A percentile compares a stretch with the other conserved stretches of the same genome.
Evolutionary conservation across 352 stramenopile species (phyloP).

Genomic region (Pythium scleroteichum): DNA sequence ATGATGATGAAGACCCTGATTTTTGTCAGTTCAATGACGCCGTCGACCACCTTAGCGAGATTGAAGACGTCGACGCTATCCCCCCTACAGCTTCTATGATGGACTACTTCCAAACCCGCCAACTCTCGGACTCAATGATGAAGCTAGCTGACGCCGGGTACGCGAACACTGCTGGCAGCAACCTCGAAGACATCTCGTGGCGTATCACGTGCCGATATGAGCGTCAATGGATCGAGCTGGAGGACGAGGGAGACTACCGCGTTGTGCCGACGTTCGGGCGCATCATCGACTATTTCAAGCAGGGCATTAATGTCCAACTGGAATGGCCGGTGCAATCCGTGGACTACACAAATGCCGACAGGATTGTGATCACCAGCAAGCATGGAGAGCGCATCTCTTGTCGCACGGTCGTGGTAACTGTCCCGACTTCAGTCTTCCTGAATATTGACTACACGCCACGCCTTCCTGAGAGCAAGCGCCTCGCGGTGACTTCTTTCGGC

Average conservation of each 20-base stretch:
- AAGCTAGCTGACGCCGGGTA: slow-evolving; percentile 80
- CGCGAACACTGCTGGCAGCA: slow-evolving; percentile 74
- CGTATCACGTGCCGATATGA: slow-evolving; percentile 80
- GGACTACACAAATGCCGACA: slow-evolving; percentile 52
- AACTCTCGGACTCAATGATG: slow-evolving; percentile 75
- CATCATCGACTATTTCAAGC: slow-evolving; percentile 60
- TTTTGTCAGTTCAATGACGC: slow-evolving; percentile 76
- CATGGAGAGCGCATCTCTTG: slow-evolving; percentile 61
- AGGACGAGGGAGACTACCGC: slow-evolving; percentile 82
- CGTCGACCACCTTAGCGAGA: slow-evolving; percentile 62
- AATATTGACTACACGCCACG: slow-evolving; percentile 70
- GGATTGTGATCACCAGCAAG: slow-evolving; percentile 59
- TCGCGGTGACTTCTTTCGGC: slow-evolving; percentile 62
- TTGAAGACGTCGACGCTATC: slow-evolving; percentile 64
- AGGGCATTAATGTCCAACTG: slow-evolving; percentile 49
- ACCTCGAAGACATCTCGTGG: slow-evolving; percentile 74
- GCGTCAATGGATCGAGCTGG: slow-evolving; percentile 80
- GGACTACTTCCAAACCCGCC: slow-evolving; percentile 68
- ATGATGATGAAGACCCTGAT: slow-evolving; percentile 65
- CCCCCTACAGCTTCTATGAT: slow-evolving; percentile 65
- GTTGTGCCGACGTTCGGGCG: slow-evolving; percentile 68
- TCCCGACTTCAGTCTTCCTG: slow-evolving; percentile 74
- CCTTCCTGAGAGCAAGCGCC: slow-evolving; percentile 54
- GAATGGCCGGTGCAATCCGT: slow-evolving; percentile 59
- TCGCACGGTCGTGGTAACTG: slow-evolving; percentile 64